phyloP scores from a whole-genome alignment of 2,329 filamentous ascomycete species.

The Biscogniauxia sp. region DNA sequence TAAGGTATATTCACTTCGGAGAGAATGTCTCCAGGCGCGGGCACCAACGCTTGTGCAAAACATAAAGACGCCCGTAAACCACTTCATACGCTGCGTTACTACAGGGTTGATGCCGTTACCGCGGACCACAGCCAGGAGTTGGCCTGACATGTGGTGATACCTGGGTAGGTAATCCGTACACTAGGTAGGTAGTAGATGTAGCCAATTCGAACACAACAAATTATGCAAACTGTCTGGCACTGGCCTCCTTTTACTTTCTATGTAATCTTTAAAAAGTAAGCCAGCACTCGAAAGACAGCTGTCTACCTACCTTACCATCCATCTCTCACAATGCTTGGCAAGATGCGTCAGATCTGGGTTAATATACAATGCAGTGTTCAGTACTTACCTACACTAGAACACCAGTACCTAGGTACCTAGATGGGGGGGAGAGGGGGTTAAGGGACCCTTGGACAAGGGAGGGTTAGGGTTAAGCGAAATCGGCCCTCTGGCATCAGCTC shows the following conservation, averaged over 20 bases:
- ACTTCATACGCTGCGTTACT: not conserved
- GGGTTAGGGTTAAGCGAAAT: conserved; percentile 15
- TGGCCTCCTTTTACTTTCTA: not conserved
- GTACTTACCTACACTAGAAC: too few species aligned
- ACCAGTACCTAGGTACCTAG: not conserved
- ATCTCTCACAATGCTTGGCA: not conserved
- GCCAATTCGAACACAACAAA: not conserved
- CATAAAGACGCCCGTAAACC: not conserved
- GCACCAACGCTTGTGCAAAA: not conserved
- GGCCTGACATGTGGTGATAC: not conserved
- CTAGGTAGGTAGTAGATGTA: too few species aligned
- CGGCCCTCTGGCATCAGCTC: conserved; percentile 8
- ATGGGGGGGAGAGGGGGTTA: conserved; percentile 5
- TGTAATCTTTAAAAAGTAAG: not conserved
- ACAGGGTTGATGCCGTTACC: not conserved
- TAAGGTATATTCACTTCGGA: not conserved
- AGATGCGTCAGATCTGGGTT: not conserved
- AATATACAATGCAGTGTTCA: not conserved
- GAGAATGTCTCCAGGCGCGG: not conserved
- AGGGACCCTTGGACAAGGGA: conserved; percentile 4
- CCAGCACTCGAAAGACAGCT: not conserved
- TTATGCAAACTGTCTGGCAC: not conserved
- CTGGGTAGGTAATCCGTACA: too few species aligned
- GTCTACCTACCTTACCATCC: not conserved
- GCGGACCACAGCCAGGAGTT: not conserved